These are phyloP conservation scores for Ustilago hordei DNA, from an alignment of 1,284 basidiomycete genomes.

Conservation along the genomic window DNA sequence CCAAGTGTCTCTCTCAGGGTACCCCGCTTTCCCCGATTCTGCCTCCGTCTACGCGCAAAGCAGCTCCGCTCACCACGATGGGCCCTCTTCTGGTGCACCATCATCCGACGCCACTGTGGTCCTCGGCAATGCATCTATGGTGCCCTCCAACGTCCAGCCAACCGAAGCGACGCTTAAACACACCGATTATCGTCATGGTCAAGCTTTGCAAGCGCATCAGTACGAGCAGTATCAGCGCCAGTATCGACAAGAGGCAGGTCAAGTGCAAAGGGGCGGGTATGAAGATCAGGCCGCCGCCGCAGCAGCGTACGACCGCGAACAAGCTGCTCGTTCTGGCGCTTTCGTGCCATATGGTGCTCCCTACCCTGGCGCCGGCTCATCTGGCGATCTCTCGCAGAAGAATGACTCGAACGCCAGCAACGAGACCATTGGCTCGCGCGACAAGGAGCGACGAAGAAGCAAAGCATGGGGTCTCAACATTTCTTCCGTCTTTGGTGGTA, in stretches of 20 bases:
- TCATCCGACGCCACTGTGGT: constrained; percentile 31
- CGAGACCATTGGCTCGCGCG: constrained; percentile 52
- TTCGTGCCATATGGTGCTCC: constrained; percentile 19
- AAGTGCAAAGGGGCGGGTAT: constrained; percentile 25
- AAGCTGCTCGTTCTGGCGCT: constrained; percentile 14
- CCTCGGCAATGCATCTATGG: constrained; percentile 25
- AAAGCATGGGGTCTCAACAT: constrained; percentile 57
- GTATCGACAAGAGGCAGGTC: constrained; percentile 24
- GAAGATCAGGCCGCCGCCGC: constrained; percentile 32
- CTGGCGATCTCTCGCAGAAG: constrained; percentile 43
- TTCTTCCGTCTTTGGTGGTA: constrained; percentile 44
- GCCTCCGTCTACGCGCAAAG: constrained; percentile 53
- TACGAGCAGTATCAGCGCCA: constrained; percentile 48
- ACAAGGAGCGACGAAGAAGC: constrained; percentile 48
- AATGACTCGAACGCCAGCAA: constrained; percentile 50
- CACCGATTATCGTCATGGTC: constrained; percentile 21
- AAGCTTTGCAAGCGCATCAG: constrained; percentile 40
- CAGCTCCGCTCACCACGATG: constrained; percentile 44
- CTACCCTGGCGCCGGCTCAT: constrained; percentile 26
- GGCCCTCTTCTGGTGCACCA: constrained; percentile 19
- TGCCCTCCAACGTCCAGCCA: constrained; percentile 28
- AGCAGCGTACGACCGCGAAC: constrained; percentile 28
- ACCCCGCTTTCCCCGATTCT: constrained; percentile 61
- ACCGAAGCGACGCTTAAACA: constrained; percentile 38
- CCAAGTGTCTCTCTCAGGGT: constrained; percentile 45